Evolutionary conservation across 2,329 filamentous ascomycete genomes (phyloP).

Genomic region (Fusarium chaquense): DNA sequence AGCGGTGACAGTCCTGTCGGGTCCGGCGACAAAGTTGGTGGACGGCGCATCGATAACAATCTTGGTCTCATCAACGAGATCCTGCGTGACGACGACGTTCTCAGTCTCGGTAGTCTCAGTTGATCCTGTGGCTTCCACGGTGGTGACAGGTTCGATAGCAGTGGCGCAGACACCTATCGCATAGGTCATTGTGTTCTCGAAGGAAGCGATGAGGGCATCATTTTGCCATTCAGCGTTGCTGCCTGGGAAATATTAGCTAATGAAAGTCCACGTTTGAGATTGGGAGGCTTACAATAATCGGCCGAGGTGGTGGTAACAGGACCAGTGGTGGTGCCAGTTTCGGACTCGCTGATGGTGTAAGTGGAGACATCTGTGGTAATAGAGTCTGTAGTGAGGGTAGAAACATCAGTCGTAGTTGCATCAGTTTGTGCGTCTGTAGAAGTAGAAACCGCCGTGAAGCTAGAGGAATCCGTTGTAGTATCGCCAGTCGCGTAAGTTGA

Average conservation of each 20-base stretch:
- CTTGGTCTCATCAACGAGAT: background rate
- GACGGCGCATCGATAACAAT: background rate
- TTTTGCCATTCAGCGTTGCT: slow-evolving; percentile 15
- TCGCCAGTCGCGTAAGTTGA: background rate
- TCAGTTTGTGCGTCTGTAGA: background rate
- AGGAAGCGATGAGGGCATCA: slow-evolving; percentile 17
- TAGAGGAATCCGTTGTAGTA: background rate
- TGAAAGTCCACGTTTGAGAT: background rate
- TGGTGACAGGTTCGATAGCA: slow-evolving; percentile 24
- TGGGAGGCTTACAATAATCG: slow-evolving; percentile 7
- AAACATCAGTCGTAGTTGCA: background rate
- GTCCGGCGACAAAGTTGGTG: slow-evolving; percentile 8
- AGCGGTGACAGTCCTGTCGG: slow-evolving; percentile 13
- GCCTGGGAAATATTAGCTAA: slow-evolving; percentile 1
- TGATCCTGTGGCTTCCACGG: background rate
- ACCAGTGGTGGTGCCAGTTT: background rate
- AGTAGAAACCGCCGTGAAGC: background rate
- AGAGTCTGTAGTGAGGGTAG: background rate
- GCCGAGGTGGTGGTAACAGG: background rate
- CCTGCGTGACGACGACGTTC: background rate
- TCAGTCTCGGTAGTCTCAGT: background rate
- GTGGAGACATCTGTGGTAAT: background rate
- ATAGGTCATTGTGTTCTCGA: background rate
- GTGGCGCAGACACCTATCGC: slow-evolving; percentile 15
- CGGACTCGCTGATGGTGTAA: background rate